Base-by-base conservation (phyloP, 2,329 filamentous ascomycete genomes). In the Exophiala alcalophila region DNA sequence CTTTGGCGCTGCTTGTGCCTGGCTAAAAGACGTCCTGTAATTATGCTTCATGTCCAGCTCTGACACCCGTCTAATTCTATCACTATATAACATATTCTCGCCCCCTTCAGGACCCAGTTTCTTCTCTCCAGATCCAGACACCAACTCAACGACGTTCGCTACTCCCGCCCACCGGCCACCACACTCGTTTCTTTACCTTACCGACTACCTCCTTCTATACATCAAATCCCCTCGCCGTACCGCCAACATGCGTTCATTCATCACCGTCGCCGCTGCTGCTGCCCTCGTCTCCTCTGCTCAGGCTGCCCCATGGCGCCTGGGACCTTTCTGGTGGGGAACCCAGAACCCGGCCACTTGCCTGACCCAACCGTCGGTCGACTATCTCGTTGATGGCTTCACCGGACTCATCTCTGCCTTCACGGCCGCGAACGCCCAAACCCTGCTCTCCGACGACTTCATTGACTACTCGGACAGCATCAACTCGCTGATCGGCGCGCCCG, bases 391-490 rank as follows among this genome's bases (percentile, higher is more conserved):
- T 16, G 42, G 39, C 23, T 54, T 52, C 33, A 34, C 35, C 14
- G 34, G 41, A 9, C 39, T 54, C 18, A 40, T 54, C 43, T 44
- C 51, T 24, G 27, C 32, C 34, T 49, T 49, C 52, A 18, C 47
- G 33, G 21, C 37, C 36, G 34, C 46, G 30, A 16, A 40, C 42
- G 36, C 52, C 30, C 19, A 41, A 31, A 32, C 28, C 16, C 37
- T 58, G 33, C 49, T 65, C 2, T 36, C 53, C 5, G 42, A 52
- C 10, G 35, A 49, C 54, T 61, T 66, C 40, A 40, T 31, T 16
- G 63, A 63, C 46, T 50, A 29, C 4, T 61, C 58, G 2, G 59
- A 63, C 54, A 62, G 59, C 51, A 60, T 64, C 55, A 65, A 66
- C 52, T 53, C 34, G 10, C 34, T 54, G 26, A 20, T 46, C 63